Conservation (phyloP, 768 basidiomycete genomes). For the Suillus alpinus region DNA sequence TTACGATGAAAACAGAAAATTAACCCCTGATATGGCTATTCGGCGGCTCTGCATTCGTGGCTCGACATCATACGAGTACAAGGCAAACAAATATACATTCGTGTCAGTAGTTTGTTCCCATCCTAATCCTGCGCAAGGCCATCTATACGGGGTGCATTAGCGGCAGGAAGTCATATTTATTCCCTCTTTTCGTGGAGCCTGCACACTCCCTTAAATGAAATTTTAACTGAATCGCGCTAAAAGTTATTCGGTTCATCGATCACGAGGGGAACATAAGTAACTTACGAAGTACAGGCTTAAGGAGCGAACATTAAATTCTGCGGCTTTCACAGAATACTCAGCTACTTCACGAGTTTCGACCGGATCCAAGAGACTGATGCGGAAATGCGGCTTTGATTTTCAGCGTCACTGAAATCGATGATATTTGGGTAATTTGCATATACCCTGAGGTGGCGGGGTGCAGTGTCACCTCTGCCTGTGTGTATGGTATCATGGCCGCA, state of each 20-base stretch:
- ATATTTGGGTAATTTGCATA: slow-evolving; percentile 73
- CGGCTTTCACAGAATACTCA: slow-evolving; percentile 74
- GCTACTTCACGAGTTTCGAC: slow-evolving; percentile 57
- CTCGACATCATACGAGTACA: background rate
- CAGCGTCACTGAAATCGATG: slow-evolving; percentile 75
- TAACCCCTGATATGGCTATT: background rate
- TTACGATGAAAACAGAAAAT: background rate
- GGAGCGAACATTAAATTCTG: slow-evolving; percentile 69
- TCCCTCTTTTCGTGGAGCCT: slow-evolving; percentile 1
- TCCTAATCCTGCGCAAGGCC: background rate
- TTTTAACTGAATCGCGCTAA: slow-evolving; percentile 66
- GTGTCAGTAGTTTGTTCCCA: background rate
- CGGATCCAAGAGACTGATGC: slow-evolving; percentile 61
- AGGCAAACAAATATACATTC: background rate
- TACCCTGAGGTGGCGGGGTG: slow-evolving; percentile 70
- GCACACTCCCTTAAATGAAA: slow-evolving; percentile 26
- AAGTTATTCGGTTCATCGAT: background rate
- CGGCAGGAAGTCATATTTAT: slow-evolving; percentile 46
- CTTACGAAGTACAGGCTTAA: slow-evolving; percentile 80
- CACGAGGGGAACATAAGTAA: slow-evolving; percentile 11
- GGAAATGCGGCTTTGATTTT: slow-evolving; percentile 64
- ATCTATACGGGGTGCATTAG: background rate
- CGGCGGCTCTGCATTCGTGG: background rate
- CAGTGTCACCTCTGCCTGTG: slow-evolving; percentile 53
- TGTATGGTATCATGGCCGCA: background rate